phyloP scores from a whole-genome alignment of 768 basidiomycete species.

The Boletus tylopilopsis region DNA sequence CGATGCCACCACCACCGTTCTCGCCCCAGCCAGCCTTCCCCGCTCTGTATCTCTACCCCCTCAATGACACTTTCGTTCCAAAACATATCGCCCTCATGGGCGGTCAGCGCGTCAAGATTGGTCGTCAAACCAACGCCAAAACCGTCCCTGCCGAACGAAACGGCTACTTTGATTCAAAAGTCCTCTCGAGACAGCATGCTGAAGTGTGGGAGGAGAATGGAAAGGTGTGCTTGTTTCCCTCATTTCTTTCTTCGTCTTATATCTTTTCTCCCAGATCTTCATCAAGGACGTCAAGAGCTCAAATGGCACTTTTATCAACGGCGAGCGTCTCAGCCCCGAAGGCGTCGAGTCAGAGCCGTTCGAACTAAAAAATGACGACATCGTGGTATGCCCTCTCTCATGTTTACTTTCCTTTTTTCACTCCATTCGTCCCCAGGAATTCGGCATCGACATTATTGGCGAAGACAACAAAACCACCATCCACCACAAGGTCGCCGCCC shows the following conservation, averaged over 20 bases:
- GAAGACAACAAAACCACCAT: slow-evolving; percentile 98
- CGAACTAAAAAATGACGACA: slow-evolving; percentile 92
- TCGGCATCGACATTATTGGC: slow-evolving; percentile 97
- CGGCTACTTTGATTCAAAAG: slow-evolving; percentile 96
- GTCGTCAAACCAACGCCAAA: slow-evolving; percentile 93
- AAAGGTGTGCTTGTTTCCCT: slow-evolving; percentile 50
- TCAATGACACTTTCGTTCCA: slow-evolving; percentile 92
- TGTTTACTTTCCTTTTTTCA: slow-evolving; percentile 5
- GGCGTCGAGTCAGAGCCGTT: slow-evolving; percentile 89
- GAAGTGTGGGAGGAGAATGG: slow-evolving; percentile 95
- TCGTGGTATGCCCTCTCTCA: slow-evolving; percentile 65
- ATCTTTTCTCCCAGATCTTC: slow-evolving; percentile 60
- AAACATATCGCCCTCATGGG: slow-evolving; percentile 83
- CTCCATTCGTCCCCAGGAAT: slow-evolving; percentile 59
- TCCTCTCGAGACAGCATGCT: slow-evolving; percentile 90
- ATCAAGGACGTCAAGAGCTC: slow-evolving; percentile 99
- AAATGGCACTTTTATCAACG: slow-evolving; percentile 98
- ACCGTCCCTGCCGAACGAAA: slow-evolving; percentile 90
- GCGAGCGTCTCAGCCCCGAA: slow-evolving; percentile 86
- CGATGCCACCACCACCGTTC: slow-evolving; percentile 34
- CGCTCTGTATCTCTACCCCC: slow-evolving; percentile 76
- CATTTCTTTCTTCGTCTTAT: slow-evolving; percentile 7
- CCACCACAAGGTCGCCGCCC: slow-evolving; percentile 97
- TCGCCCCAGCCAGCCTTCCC: slow-evolving; percentile 29
- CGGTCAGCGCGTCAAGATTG: slow-evolving; percentile 81